Evolutionary conservation across 164 flowering plant species (phyloP), one percentile per base, ranked within the genome.

Genomic region (Nymphaea thermarum): DNA sequence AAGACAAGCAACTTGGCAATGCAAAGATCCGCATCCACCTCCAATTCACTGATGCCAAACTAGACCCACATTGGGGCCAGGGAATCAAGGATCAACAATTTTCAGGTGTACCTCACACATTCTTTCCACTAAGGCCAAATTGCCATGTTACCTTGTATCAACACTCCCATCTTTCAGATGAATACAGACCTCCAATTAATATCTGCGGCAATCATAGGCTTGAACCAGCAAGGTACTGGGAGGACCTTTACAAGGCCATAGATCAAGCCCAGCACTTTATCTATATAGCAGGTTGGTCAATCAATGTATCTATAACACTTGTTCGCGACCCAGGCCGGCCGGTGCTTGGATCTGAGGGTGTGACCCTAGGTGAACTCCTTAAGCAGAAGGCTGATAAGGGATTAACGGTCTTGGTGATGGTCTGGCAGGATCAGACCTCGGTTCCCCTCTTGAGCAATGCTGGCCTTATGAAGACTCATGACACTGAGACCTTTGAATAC

Each of bases 241-340:
- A 89, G 72, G 92, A 87, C 72, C 43, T 89, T 5, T 89, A 87
- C 72, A 91, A 89, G 77, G 92, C 96, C 16, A 87, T 89, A 64
- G 77, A 77, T 16, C 85, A 89, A 75, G 92, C 92, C 8, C 84
- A 81, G 67, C 92, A 89, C 76, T 66, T 89, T 70, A 85, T 89
- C 74, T 89, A 89, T 77, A 85, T 89, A 11, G 81, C 90, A 59
- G 95, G 91, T 7, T 89, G 95, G 91, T 85, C 91, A 18, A 88
- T 89, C 6, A 84, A 87, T 66, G 82, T 87, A 17, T 82, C 81
- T 62, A 84, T 87, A 59, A 57, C 82, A 18, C 75, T 89, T 72
- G 65, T 89, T 25, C 82, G 92, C 73, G 90, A 87, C 43, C 70
- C 82, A 2, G 42, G 47, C 43, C 75, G 85, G 72, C 73, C 64